Evolutionary conservation across 352 stramenopile species (phyloP), one percentile per base, ranked within the genome.

Genomic region (Aphanomyces invadans): DNA sequence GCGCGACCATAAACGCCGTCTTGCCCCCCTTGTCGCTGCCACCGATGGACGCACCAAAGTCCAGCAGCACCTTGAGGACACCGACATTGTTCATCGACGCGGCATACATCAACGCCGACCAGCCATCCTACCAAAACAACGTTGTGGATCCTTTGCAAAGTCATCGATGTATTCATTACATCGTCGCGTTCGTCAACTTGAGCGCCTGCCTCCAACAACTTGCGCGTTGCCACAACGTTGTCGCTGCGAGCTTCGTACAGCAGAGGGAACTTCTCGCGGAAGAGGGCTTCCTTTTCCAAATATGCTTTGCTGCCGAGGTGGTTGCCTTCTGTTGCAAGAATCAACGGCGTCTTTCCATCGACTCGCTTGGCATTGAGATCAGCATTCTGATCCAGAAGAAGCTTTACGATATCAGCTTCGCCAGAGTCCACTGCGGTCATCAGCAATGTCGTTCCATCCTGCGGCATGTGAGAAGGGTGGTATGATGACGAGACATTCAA

Each of bases 1-100:
- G 48, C 19, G 60, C 45, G 38, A 67, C 60, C 42, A 67, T 59
- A 28, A 67, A 67, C 45, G 60, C 60, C 28, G 60, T 67, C 60
- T 67, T 67, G 26, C 60, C 60, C 21, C 60, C 60, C 32, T 67
- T 67, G 46, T 67, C 60, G 17, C 38, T 59, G 46, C 60, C 60
- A 28, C 60, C 60, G 32, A 67, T 67, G n/a, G 48, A 29, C 21
- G 60, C 39, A 15, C 38, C 48, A 28, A 42, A 23, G 23, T 67
- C 42, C 12, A 67, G 42, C 10, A 67, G 49, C 33, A 60, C n/a
- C 23, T 57, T 42, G n/a, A 67, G 11, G 10, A 67, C 21, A n/a
- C 11, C 29, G 7, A 38, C 60, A 44, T 67, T 49, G 32, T 51
- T 25, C 21, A 67, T 42, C 17, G 60, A 67, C 15, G 60, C 60